These are phyloP conservation scores for Benincasa hispida DNA, from an alignment of 306 rosid genomes.

Conservation along the genomic window DNA sequence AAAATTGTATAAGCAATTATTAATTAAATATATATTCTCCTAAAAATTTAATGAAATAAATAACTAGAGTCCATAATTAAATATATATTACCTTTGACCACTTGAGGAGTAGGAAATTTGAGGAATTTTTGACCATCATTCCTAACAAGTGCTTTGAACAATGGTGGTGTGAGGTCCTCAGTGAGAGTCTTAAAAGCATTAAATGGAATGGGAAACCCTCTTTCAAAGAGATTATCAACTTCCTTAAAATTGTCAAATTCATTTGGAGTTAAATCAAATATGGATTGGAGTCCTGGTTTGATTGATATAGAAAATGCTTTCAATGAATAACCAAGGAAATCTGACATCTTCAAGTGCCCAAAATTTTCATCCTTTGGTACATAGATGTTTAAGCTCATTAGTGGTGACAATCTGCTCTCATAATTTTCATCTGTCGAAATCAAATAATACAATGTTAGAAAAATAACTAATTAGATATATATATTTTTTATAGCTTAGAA, in stretches of 20 bases:
- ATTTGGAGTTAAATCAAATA: constrained; percentile 31
- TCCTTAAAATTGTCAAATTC: constrained; percentile 66
- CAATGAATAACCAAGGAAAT: too few species aligned
- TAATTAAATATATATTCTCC: too few species aligned
- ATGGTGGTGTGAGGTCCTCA: constrained; percentile 35
- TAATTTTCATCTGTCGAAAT: constrained; percentile 28
- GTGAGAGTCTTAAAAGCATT: constrained; percentile 28
- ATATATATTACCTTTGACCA: constrained; percentile 57
- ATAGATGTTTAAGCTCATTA: too few species aligned
- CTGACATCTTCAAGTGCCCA: too few species aligned
- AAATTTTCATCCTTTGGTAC: too few species aligned
- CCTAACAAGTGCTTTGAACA: constrained; percentile 53
- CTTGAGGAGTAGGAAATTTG: constrained; percentile 67
- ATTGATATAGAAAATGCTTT: too few species aligned
- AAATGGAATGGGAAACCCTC: constrained; percentile 46
- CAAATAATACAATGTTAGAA: too few species aligned
- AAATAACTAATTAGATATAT: too few species aligned
- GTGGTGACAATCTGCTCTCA: constrained; percentile 39
- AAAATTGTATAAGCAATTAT: too few species aligned
- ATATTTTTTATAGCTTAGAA: too few species aligned
- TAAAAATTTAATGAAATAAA: too few species aligned
- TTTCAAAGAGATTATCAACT: constrained; percentile 50
- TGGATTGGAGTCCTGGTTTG: constrained; percentile 53
- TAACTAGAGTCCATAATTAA: too few species aligned
- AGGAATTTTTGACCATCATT: constrained; percentile 49